Base-by-base conservation (phyloP, 2,329 filamentous ascomycete genomes). In the Diaporthe humulicola region DNA sequence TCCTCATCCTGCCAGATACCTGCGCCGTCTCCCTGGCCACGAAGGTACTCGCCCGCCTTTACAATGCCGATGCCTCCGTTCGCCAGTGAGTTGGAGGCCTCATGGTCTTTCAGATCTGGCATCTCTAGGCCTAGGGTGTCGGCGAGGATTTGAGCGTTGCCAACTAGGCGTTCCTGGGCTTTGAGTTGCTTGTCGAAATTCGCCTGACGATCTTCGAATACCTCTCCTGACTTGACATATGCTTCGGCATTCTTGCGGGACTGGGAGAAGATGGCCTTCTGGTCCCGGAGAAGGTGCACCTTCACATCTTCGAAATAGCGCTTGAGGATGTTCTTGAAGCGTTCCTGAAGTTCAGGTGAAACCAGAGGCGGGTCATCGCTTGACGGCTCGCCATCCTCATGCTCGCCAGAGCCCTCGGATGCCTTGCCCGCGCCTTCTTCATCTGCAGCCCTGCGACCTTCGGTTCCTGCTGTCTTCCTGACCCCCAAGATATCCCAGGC, bases 1-100 rank as follows among this genome's bases (percentile, higher is more conserved):
- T 99, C 97, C 81, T 99, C 97, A 79, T 99, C 97, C 85, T 98
- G 96, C 97, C 97, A 99, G 77, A 99, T 98, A 0, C 97, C 97
- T 33, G 96, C 91, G 28, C 95, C 96, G 75, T 98, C 96, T 30
- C 93, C 93, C 82, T 97, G 94, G 17, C 95, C 96, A 50, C 95
- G 93, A 52, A 98, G 88, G 80, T 98, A 98, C 79, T 98, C 96
- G 0, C 95, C 95, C 15, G 96, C 94, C 85, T 98, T 98, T 79
- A 98, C 94, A 52, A 98, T 90, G 45, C 97, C 97, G 79, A 99
- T 98, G 1, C 93, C 93, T 71, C 94, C 92, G 80, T 94, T 93
- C 0, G 91, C 89, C 33, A 89, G 85, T 42, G 89, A 87, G 57
- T 93, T 89, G 30, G 90, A 85, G 73, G 94, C 91, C 66, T 97